Evolutionary conservation across 78 protist species (phyloP).

Genomic region (Cyanophora paradoxa): DNA sequence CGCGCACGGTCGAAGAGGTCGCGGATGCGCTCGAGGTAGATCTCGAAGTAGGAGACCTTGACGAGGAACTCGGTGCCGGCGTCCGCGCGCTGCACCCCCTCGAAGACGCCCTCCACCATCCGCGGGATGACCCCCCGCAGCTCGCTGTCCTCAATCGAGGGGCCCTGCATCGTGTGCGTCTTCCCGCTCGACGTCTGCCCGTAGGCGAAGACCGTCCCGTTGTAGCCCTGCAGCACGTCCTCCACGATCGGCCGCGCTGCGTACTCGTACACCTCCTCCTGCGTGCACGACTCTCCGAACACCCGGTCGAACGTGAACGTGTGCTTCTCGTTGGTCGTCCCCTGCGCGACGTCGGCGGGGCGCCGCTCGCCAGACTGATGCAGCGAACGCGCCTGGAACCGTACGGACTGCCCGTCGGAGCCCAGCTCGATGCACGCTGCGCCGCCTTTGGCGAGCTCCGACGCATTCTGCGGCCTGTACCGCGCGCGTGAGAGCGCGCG

Average conservation of each 20-base stretch:
- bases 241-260: conserved; percentile 67
- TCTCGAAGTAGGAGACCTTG: no score
- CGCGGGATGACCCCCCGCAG: conserved; percentile 74
- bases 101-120: conserved; percentile 59
- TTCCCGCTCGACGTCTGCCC: no score
- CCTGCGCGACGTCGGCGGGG: background rate
- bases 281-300: conserved; percentile 35
- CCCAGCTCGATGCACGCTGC: conserved; percentile 14
- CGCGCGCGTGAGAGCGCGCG: no score
- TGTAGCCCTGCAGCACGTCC: conserved; percentile 46
- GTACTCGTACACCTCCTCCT: conserved; percentile 51
- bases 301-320: conserved; percentile 59
- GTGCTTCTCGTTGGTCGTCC: background rate
- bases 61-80: conserved; percentile 49
- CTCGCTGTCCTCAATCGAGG: conserved; percentile 35
- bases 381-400: background rate
- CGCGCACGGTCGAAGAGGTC: conserved; percentile 68
- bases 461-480: conserved; percentile 62
- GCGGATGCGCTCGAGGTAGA: conserved; percentile 71
- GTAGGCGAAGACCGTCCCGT: conserved; percentile 44
- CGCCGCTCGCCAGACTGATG: background rate
- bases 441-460: conserved; percentile 42
- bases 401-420: conserved; percentile 7
- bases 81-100: conserved; percentile 28
- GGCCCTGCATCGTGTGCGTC: no score